Percentiles rank a stretch among this genome's conserved stretches.
phyloP scores from a whole-genome alignment of 2,329 filamentous ascomycete species.

The Neocucurbitaria cava region DNA sequence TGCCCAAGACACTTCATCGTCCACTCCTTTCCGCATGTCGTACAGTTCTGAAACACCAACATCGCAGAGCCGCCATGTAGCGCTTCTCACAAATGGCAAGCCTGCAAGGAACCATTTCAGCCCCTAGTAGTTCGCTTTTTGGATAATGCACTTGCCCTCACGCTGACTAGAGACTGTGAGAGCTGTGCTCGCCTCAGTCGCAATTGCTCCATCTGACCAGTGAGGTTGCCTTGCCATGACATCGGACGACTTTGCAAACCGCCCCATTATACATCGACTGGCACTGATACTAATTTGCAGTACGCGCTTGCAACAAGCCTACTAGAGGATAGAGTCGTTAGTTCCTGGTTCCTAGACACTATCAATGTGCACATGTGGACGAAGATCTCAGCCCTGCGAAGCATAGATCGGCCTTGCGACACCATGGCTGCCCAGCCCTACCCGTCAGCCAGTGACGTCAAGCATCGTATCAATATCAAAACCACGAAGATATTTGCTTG shows the following conservation, averaged over 20 bases:
- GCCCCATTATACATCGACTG: neutral
- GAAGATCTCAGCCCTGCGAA: neutral
- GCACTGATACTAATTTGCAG: neutral
- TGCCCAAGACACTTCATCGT: slow-evolving; percentile 8
- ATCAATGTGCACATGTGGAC: neutral
- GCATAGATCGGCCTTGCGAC: slow-evolving; percentile 7
- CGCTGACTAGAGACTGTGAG: neutral
- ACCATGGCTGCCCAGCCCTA: slow-evolving; percentile 1
- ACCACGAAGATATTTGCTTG: neutral
- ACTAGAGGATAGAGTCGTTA: neutral
- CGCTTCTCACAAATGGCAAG: slow-evolving; percentile 1
- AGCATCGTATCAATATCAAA: neutral
- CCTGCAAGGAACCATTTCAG: neutral
- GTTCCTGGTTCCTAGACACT: neutral
- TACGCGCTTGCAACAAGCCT: neutral
- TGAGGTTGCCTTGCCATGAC: neutral
- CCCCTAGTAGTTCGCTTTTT: neutral
- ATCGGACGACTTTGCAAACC: neutral
- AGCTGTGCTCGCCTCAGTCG: neutral
- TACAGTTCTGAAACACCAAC: slow-evolving; percentile 31
- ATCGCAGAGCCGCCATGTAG: slow-evolving; percentile 20
- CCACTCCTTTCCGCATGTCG: slow-evolving; percentile 14
- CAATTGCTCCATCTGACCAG: neutral
- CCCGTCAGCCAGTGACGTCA: slow-evolving; percentile 11
- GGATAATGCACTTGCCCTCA: neutral